phyloP scores from a whole-genome alignment of 2,329 filamentous ascomycete species.

The Helotiales sp. region DNA sequence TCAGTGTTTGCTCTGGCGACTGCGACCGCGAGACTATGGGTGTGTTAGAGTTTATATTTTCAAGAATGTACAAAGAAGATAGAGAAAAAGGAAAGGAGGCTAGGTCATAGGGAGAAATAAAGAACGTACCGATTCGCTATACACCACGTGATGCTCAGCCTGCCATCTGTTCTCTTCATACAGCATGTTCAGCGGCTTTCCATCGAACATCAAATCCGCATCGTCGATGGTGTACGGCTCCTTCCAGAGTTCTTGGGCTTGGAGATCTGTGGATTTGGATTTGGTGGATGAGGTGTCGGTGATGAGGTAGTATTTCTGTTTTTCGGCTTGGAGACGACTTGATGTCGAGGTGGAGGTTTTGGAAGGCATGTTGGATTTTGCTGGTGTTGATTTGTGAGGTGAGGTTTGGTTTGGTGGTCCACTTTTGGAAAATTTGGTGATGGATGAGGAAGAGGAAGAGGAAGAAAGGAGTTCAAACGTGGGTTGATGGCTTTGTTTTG shows the following conservation, averaged over 20 bases:
- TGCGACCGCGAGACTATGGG: constrained; percentile 19
- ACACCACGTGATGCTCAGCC: constrained; percentile 30
- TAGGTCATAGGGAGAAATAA: background rate
- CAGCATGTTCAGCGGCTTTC: constrained; percentile 40
- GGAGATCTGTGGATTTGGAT: constrained; percentile 26
- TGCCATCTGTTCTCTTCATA: constrained; percentile 38
- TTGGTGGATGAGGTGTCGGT: background rate
- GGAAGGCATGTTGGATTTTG: constrained; percentile 8
- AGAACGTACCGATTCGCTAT: background rate
- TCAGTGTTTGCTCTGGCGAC: constrained; percentile 28
- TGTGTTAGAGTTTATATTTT: background rate
- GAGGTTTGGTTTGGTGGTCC: background rate
- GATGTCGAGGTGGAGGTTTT: background rate
- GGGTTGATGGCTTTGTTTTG: background rate
- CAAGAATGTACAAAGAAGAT: too few species aligned
- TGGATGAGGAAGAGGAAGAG: background rate
- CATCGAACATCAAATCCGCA: constrained; percentile 40
- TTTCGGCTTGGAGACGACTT: constrained; percentile 1
- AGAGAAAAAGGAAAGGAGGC: too few species aligned
- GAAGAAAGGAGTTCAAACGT: background rate
- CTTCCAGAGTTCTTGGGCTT: constrained; percentile 33
- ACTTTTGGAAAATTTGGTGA: background rate
- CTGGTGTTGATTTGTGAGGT: background rate
- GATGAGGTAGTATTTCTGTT: constrained; percentile 12
- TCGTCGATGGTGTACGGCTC: constrained; percentile 39